Evolutionary conservation across 169 alveolate genomes (phyloP).

Genomic region (Plasmodium falciparum): DNA sequence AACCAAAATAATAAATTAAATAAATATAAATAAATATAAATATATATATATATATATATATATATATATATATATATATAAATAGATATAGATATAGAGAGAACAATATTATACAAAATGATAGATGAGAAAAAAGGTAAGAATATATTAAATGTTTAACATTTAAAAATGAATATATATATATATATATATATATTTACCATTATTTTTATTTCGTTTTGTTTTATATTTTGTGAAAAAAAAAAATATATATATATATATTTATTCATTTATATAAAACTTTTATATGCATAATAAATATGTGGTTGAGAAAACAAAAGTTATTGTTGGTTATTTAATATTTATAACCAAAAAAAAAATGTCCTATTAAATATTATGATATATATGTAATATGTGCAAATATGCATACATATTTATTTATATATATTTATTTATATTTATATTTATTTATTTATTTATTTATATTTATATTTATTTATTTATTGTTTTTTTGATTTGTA

Average conservation of each 20-base stretch:
- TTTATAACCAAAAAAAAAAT: no score
- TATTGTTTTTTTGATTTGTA: constrained; percentile 12
- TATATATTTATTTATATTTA: not conserved
- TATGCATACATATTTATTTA: not conserved
- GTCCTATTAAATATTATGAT: no score
- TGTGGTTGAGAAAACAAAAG: no score
- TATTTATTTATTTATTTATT: not conserved
- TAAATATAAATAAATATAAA: no score
- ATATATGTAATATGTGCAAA: not conserved
- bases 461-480: not conserved
- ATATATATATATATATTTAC: not conserved
- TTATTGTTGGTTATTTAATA: no score
- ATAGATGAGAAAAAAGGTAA: constrained; percentile 41
- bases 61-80: no score
- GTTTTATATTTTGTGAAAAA: not conserved
- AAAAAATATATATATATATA: not conserved
- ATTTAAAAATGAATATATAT: not conserved
- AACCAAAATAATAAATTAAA: no score
- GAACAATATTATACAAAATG: constrained; percentile 2
- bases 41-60: no score
- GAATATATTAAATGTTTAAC: not conserved
- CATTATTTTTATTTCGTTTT: constrained; percentile 1
- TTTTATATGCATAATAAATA: no score
- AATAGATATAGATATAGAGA: no score
- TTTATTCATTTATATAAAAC: not conserved